Evolutionary conservation across 176 grass and related monocot genomes (phyloP).

Genomic region (Thinopyrum elongatum): DNA sequence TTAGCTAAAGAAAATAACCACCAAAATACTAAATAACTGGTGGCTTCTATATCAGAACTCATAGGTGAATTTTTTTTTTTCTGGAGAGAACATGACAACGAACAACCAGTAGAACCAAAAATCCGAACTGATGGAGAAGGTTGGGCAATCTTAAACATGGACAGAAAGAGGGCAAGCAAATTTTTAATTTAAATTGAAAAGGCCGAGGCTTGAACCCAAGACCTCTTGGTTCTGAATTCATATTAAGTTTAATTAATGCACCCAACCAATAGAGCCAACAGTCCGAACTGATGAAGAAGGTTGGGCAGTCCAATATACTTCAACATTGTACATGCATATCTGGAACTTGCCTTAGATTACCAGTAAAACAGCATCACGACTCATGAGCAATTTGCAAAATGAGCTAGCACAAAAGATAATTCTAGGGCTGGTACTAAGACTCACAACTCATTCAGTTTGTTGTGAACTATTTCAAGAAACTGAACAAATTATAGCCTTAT

Average conservation of each 20-base stretch:
- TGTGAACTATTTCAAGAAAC: not conserved
- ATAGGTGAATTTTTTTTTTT: not conserved
- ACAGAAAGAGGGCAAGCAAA: too few relatives aligned
- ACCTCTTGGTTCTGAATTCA: too few relatives aligned
- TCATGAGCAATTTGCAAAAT: not conserved
- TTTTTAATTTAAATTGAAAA: too few relatives aligned
- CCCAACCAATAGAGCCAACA: too few relatives aligned
- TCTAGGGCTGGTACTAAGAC: not conserved
- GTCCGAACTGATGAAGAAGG: too few relatives aligned
- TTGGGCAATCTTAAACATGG: too few relatives aligned
- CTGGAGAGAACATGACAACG: not conserved
- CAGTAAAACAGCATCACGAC: not conserved
- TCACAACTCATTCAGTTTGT: not conserved
- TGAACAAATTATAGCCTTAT: not conserved
- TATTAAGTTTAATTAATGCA: too few relatives aligned
- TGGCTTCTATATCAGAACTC: not conserved
- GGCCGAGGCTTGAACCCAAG: too few relatives aligned
- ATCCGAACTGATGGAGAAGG: too few relatives aligned
- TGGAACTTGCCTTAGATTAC: not conserved
- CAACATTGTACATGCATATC: not conserved
- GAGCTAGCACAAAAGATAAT: not conserved
- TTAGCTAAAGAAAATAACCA: conserved; percentile 15
- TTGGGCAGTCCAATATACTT: too few relatives aligned
- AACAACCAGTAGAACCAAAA: not conserved
- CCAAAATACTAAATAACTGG: conserved; percentile 7